Evolutionary conservation across 2,329 filamentous ascomycete genomes (phyloP), one percentile per base, ranked within the genome.

Genomic region (Epichloe typhina): DNA sequence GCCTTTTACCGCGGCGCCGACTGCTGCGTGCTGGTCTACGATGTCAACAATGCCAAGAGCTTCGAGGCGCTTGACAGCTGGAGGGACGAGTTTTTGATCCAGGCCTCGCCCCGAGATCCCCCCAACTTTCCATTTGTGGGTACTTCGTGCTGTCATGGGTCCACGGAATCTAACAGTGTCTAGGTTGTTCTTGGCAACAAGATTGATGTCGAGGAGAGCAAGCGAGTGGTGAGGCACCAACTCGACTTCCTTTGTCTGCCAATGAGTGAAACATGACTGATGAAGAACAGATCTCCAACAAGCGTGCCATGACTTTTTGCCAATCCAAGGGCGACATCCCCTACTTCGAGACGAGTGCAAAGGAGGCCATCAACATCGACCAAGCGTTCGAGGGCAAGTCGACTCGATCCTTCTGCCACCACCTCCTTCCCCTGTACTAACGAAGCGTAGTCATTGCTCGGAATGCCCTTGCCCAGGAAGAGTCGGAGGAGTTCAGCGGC

Each of bases 11-110:
- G 91, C 56, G 91, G 91, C 56, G 91, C 93, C 59, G 91, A 98
- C 74, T 97, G 91, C 79, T 97, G 93, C 67, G 91, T 97, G 53
- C 76, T 98, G 50, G 91, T 97, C 49, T 97, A 93, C 74, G 91
- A 98, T 65, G 91, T 98, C 69, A 98, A 98, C 75, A 97, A 96
- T 69, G 86, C 90, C 55, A 98, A 98, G 80, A 95, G 89, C 68
- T 98, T 98, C 69, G 93, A 98, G 67, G 94, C 91, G 13, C 80
- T 98, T 53, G 93, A 98, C 68, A 95, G 89, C 71, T 98, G 93
- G 93, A 80, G 93, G 63, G 93, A 98, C 65, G 93, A 98, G 69
- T 98, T 98, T 66, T 71, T 98, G 59, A 95, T 98, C 60, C 93
- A 98, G 71, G 93, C 93, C 6, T 95, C 88, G 58, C 93, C 93